A percentile compares a stretch with the other conserved stretches of the same genome.
Evolutionary conservation across 2,329 filamentous ascomycete species (phyloP).

Genomic region (Microcyclospora pomicola): DNA sequence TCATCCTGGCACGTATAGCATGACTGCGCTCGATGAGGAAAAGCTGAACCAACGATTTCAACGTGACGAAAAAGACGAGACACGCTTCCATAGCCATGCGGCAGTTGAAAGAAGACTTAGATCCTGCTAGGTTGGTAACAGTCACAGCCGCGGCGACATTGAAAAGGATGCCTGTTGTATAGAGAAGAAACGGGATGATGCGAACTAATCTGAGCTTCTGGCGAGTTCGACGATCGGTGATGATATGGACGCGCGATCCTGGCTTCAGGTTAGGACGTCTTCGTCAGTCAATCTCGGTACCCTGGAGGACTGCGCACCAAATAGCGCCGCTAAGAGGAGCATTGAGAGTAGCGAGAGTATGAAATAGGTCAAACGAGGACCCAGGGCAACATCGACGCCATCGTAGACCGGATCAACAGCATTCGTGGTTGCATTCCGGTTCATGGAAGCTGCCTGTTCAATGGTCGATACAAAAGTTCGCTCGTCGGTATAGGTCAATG

Average conservation of each 20-base stretch:
- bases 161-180: conserved; percentile 23
- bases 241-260: conserved; percentile 17
- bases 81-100: conserved; percentile 25
- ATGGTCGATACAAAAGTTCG: too few species aligned
- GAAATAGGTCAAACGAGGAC: too few species aligned
- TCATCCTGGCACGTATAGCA: conserved; percentile 22
- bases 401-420: too few species aligned
- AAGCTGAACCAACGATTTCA: conserved; percentile 25
- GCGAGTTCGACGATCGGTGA: conserved; percentile 9
- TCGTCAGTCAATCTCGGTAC: neutral
- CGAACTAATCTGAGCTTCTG: conserved; percentile 19
- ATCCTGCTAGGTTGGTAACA: conserved; percentile 20
- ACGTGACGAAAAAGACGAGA: conserved; percentile 24
- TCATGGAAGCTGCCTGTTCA: too few species aligned
- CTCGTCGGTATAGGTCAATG: too few species aligned
- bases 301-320: conserved; percentile 9
- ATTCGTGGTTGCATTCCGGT: too few species aligned
- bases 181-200: conserved; percentile 22
- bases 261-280: neutral
- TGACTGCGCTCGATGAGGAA: conserved; percentile 31
- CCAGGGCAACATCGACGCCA: too few species aligned
- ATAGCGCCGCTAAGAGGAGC: conserved; percentile 15
- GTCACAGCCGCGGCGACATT: conserved; percentile 22
- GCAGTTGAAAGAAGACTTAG: conserved; percentile 16
- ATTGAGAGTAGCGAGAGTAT: conserved; percentile 15